Evolutionary conservation across 1,284 basidiomycete species (phyloP).

Genomic region (Vanrija humicola): DNA sequence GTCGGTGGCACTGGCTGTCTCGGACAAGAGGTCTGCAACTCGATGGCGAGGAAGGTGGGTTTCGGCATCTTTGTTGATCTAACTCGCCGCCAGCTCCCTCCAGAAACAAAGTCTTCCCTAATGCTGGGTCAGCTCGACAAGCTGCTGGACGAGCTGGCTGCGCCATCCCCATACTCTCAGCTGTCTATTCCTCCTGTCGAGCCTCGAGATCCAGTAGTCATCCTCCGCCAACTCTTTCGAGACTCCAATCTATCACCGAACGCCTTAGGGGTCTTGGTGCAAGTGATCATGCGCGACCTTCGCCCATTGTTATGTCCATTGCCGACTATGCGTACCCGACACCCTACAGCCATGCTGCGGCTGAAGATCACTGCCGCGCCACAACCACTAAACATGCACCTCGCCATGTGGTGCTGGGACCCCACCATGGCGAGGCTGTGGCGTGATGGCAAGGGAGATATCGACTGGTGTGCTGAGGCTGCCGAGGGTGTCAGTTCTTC

Average conservation of each 20-base stretch:
- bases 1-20: conserved; percentile 60
- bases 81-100: not conserved
- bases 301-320: conserved; percentile 69
- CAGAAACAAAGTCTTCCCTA: conserved; percentile 18
- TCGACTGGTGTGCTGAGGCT: conserved; percentile 59
- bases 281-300: conserved; percentile 79
- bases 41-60: conserved; percentile 34
- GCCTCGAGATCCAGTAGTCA: not conserved
- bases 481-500: conserved; percentile 50
- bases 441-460: conserved; percentile 53
- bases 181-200: conserved; percentile 18
- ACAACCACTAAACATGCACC: conserved; percentile 57
- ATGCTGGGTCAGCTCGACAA: conserved; percentile 55
- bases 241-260: conserved; percentile 52
- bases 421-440: conserved; percentile 60
- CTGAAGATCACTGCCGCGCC: conserved; percentile 41
- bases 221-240: conserved; percentile 24
- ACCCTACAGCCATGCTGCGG: conserved; percentile 31
- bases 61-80: too few relatives aligned
- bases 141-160: conserved; percentile 68
- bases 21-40: conserved; percentile 59
- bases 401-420: conserved; percentile 72
- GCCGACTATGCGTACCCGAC: conserved; percentile 36
- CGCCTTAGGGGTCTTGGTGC: conserved; percentile 64
- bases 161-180: conserved; percentile 61